These are phyloP conservation scores for Pseudomicrostroma phylloplanum DNA, from an alignment of 1,284 basidiomycete genomes.

Conservation along the genomic window DNA sequence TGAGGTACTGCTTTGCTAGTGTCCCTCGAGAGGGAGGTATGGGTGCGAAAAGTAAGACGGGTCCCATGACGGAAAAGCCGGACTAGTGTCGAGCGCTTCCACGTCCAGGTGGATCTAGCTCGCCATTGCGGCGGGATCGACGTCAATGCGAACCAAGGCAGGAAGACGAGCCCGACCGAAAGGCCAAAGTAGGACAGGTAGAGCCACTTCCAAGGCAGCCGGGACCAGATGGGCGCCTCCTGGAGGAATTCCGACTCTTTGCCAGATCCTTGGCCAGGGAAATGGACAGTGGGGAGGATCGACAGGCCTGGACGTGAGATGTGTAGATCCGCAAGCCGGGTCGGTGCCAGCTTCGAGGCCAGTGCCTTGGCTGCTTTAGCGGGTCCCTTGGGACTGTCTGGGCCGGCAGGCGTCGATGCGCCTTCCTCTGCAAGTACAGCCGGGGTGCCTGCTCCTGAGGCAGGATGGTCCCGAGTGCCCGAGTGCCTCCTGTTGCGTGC, in stretches of 20 bases:
- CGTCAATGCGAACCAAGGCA: slow-evolving; percentile 32
- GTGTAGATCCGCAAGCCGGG: not conserved
- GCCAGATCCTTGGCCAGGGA: slow-evolving; percentile 41
- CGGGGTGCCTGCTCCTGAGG: too few relatives aligned
- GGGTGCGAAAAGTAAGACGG: slow-evolving; percentile 37
- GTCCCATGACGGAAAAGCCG: slow-evolving; percentile 35
- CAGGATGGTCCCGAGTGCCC: too few relatives aligned
- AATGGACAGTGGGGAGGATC: slow-evolving; percentile 24
- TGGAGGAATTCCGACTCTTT: slow-evolving; percentile 35
- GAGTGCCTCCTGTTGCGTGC: too few relatives aligned
- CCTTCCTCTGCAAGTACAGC: too few relatives aligned
- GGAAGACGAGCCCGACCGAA: slow-evolving; percentile 29
- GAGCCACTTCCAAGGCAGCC: slow-evolving; percentile 36
- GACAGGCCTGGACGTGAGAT: not conserved
- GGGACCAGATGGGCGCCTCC: slow-evolving; percentile 34
- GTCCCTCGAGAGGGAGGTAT: slow-evolving; percentile 29
- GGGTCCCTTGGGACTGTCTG: too few relatives aligned
- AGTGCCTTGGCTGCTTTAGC: too few relatives aligned
- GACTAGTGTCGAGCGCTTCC: slow-evolving; percentile 40
- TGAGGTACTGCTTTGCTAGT: slow-evolving; percentile 35
- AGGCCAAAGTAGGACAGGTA: slow-evolving; percentile 42
- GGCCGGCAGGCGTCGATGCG: too few relatives aligned
- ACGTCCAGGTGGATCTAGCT: slow-evolving; percentile 33
- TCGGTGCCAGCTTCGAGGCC: not conserved
- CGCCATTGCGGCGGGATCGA: slow-evolving; percentile 25